phyloP scores from a whole-genome alignment of 2,329 filamentous ascomycete genomes.

The Thielaviopsis populi region DNA sequence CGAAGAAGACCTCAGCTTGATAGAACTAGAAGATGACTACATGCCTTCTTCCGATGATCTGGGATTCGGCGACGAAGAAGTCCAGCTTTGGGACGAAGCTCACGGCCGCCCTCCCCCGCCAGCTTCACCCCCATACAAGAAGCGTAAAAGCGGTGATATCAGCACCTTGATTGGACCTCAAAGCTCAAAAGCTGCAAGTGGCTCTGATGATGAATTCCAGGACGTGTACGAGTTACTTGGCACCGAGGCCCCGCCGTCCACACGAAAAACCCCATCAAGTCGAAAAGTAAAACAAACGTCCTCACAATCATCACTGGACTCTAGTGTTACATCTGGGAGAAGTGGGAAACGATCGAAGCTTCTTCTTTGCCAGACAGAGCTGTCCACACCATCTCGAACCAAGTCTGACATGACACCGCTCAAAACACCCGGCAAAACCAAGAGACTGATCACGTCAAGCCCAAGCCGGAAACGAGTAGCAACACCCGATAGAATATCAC shows the following conservation, averaged over 20 bases:
- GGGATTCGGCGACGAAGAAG: conserved; percentile 25
- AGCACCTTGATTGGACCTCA: conserved; percentile 19
- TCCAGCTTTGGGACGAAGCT: conserved; percentile 31
- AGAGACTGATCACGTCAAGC: conserved; percentile 5
- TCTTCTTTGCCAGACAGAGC: conserved; percentile 11
- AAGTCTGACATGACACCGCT: conserved; percentile 11
- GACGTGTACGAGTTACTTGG: conserved; percentile 38
- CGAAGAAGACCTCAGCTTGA: conserved; percentile 14
- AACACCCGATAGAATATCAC: conserved; percentile 13
- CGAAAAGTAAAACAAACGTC: not conserved
- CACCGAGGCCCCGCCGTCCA: conserved; percentile 26
- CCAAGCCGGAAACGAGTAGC: conserved; percentile 15
- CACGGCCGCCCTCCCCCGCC: conserved; percentile 26
- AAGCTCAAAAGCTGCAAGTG: conserved; percentile 20
- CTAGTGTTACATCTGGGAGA: not conserved
- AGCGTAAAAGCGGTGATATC: conserved; percentile 38
- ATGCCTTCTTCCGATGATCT: conserved; percentile 25
- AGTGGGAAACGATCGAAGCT: conserved; percentile 13
- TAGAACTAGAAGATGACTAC: conserved; percentile 29
- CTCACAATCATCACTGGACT: conserved; percentile 6
- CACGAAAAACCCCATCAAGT: conserved; percentile 20
- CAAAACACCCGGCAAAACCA: not conserved
- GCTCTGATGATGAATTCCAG: conserved; percentile 34
- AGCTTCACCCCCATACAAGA: conserved; percentile 30
- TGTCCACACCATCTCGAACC: conserved; percentile 19